These are phyloP conservation scores for Scutellaria galericulata DNA, from an alignment of 257 asterid genomes.

Conservation along the genomic window DNA sequence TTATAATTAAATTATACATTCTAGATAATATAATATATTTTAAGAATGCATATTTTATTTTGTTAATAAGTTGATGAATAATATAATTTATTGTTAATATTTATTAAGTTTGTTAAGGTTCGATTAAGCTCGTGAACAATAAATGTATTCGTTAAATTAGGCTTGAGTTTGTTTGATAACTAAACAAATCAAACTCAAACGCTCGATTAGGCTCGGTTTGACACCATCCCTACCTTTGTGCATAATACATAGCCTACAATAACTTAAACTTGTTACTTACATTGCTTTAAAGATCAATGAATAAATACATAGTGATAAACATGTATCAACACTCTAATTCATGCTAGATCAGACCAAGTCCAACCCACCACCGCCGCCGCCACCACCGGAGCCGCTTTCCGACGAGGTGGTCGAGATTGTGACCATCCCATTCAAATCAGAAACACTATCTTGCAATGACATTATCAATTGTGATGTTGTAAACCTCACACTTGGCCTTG, in stretches of 20 bases:
- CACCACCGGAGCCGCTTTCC: conserved; percentile 54
- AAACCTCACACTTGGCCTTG: conserved; percentile 63
- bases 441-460: conserved; percentile 83
- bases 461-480: conserved; percentile 67
- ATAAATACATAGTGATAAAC: conserved; percentile 26
- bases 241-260: background rate
- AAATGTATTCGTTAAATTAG: too few relatives aligned
- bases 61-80: too few relatives aligned
- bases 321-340: too few relatives aligned
- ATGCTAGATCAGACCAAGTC: conserved; percentile 37
- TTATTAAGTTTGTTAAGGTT: too few relatives aligned
- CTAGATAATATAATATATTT: too few relatives aligned
- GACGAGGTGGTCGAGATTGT: conserved; percentile 70
- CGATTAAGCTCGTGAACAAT: too few relatives aligned
- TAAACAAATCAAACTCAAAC: too few relatives aligned
- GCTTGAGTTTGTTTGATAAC: too few relatives aligned
- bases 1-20: too few relatives aligned
- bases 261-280: conserved; percentile 28
- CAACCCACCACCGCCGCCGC: conserved; percentile 43
- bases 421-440: conserved; percentile 72
- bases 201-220: too few relatives aligned
- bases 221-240: background rate
- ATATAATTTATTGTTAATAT: too few relatives aligned
- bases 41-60: too few relatives aligned
- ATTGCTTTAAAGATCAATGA: conserved; percentile 43